Base-by-base conservation (phyloP, 1,284 basidiomycete genomes). In the Tylopilus sp. region DNA sequence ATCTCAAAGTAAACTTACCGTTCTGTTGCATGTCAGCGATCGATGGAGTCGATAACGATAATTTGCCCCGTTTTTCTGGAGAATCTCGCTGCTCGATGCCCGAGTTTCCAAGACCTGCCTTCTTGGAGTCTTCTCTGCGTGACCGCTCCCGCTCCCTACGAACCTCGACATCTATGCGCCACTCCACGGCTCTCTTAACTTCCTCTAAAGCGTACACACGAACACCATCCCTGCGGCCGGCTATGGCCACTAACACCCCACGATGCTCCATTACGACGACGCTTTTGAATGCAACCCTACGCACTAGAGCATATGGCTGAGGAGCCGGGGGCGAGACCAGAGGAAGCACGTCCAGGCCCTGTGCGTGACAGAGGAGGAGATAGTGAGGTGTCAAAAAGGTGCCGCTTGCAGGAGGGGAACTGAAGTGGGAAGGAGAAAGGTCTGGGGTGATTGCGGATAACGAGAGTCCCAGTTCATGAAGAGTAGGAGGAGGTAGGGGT, bases 191-290 rank as follows among this genome's bases (percentile, higher is more conserved):
- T 60, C 83, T 85, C 65, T 82, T 85, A 18, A 91, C 78, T 60
- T 91, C 88, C 54, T 91, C 88, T 17, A 91, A 71, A 12, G 88
- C 88, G 65, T 91, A 91, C 21, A 91, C 88, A 36, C 88, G 77
- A 35, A 91, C 88, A 3, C 88, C 88, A 57, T 91, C 87, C 58
- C 88, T 73, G 53, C 88, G 73, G 14, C 88, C 88, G 12, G 88
- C 88, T 55, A 91, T 89, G 15, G 88, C 88, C 12, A 91, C 88
- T 18, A 91, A 71, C 2, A 91, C 88, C 9, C 87, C 88, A 30
- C 88, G 81, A 59, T 91, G 86, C 59, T 91, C 88, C 88, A 91
- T 91, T 15, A 91, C 82, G 1, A 91, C 85, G n/a, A 91, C 82
- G 51, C 78, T 82, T 64, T 89, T 90, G 69, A 91, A 91, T 37